Evolutionary conservation across 108 stramenopile genomes (phyloP).

Genomic region (Cyclotella baltica): DNA sequence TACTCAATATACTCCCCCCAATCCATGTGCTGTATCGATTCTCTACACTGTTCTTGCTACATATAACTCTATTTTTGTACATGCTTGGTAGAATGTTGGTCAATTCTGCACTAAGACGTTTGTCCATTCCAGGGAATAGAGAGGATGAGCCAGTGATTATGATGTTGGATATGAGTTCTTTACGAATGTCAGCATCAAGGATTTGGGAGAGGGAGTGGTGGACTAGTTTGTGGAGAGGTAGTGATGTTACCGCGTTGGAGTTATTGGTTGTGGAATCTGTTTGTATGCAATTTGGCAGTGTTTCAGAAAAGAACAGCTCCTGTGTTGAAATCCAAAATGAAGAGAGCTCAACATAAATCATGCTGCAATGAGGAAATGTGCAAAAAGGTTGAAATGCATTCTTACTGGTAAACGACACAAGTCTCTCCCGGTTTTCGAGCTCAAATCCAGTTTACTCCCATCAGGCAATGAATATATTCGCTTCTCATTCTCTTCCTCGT

Average conservation of each 20-base stretch:
- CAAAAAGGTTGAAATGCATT: neutral
- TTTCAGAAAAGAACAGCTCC: constrained; percentile 72
- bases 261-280: constrained; percentile 26
- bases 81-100: constrained; percentile 58
- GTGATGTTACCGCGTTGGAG: constrained; percentile 31
- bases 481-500: constrained; percentile 15
- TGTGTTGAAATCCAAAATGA: constrained; percentile 3
- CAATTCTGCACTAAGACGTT: constrained; percentile 75
- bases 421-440: constrained; percentile 63
- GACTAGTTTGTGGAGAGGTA: constrained; percentile 77
- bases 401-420: constrained; percentile 56
- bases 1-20: constrained; percentile 94
- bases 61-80: constrained; percentile 77
- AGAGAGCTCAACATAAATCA: neutral
- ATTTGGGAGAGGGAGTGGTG: constrained; percentile 74
- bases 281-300: constrained; percentile 56
- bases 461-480: constrained; percentile 70
- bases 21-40: constrained; percentile 90
- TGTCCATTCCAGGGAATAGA: constrained; percentile 69
- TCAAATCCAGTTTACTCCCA: constrained; percentile 69
- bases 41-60: constrained; percentile 68
- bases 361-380: neutral
- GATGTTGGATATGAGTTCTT: constrained; percentile 79
- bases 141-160: constrained; percentile 77
- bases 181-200: constrained; percentile 82